Evolutionary conservation across 129 eudicot genomes (phyloP), one percentile per base, ranked within the genome.

Genomic region (Sambucus nigra): DNA sequence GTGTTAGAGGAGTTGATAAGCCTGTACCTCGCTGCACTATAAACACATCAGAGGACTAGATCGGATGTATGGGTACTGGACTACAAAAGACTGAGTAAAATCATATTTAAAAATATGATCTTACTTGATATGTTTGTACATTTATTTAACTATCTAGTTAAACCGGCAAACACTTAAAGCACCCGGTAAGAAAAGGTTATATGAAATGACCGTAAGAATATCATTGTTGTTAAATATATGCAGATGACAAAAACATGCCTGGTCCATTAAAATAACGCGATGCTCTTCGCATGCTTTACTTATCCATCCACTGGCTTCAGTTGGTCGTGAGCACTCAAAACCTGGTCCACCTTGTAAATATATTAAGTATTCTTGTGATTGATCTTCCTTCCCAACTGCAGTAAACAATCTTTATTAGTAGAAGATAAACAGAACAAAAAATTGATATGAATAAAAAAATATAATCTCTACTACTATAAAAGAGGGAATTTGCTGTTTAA

Each of bases 271-370:
- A 51, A 91, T 69, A 57, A 91, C 73, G 17, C 94, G 94, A 64
- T 68, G 73, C 38, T 77, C 95, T 74, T 91, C 95, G 12, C 94
- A 91, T 64, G 95, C 95, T 91, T 80, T 91, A 50, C 78, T 66
- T 68, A 91, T 71, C 98, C 98, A 91, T 21, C 95, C 95, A 53
- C 88, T 53, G 21, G 86, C 69, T 74, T 82, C 98, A 44, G 95
- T 76, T 39, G 98, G 98, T 42, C 98, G 74, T 19, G 74, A 75
- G 52, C 89, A 82, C 71, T 91, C 98, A 45, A 71, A 85, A 33
- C 98, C 98, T 47, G 98, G 98, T 44, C 98, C 98, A 18, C 98
- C 98, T 74, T 91, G 95, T 59, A 91, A 68, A 65, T 60, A 91
- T 52, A 91, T 67, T 27, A 91, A 74, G 77, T 73, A 91, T 9